phyloP scores from a whole-genome alignment of 2,329 filamentous ascomycete genomes.

The Colletotrichum sp. region DNA sequence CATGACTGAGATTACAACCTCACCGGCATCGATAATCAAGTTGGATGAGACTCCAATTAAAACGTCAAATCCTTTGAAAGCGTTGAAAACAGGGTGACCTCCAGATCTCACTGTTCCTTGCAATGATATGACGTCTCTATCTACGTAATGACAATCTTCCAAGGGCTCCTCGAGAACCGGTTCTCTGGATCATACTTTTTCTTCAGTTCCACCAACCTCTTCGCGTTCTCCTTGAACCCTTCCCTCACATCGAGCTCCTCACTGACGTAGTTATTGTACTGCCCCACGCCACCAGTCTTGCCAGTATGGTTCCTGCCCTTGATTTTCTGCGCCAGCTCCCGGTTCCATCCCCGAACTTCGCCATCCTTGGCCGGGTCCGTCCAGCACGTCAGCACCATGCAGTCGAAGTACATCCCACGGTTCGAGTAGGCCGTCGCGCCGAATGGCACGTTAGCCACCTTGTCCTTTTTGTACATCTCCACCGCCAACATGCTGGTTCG shows the following conservation, averaged over 20 bases:
- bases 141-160: neutral
- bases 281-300: conserved; percentile 25
- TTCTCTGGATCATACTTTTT: conserved; percentile 36
- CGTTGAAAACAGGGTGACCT: neutral
- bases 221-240: conserved; percentile 35
- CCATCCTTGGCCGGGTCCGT: conserved; percentile 38
- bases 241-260: conserved; percentile 27
- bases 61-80: neutral
- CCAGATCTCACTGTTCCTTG: neutral
- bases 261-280: conserved; percentile 34
- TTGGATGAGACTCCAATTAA: neutral
- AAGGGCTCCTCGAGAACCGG: conserved; percentile 26
- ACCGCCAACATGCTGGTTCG: conserved; percentile 36
- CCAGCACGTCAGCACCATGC: conserved; percentile 45
- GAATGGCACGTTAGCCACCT: conserved; percentile 38
- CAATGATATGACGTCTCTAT: neutral
- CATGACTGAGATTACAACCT: neutral
- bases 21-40: accelerated
- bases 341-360: conserved; percentile 41
- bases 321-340: conserved; percentile 31
- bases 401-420: conserved; percentile 48
- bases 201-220: conserved; percentile 35
- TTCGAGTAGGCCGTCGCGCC: conserved; percentile 49
- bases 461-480: conserved; percentile 46
- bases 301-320: conserved; percentile 26